Evolutionary conservation across 768 basidiomycete genomes (phyloP).

Genomic region (Crassisporium funariophilum): DNA sequence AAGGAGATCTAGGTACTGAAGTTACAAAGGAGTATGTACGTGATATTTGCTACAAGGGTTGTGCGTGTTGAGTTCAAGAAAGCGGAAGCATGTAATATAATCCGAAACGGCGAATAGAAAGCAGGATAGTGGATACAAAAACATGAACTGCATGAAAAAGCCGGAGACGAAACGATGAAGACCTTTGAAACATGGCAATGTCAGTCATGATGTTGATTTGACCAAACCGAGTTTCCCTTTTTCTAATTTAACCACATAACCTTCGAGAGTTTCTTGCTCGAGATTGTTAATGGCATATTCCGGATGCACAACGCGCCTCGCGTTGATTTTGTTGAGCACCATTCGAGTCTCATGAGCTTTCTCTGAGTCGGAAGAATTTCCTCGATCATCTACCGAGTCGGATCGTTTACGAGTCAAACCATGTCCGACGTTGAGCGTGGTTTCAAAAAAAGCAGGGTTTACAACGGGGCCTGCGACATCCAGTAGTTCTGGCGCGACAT

Average conservation of each 20-base stretch:
- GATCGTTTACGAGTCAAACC: too few relatives aligned
- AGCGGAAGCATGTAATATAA: too few relatives aligned
- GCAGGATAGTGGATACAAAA: neutral
- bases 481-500: slow-evolving; percentile 43
- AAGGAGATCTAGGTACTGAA: neutral
- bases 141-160: neutral
- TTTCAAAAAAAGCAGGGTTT: slow-evolving; percentile 43
- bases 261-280: slow-evolving; percentile 63
- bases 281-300: slow-evolving; percentile 72
- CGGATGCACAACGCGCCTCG: slow-evolving; percentile 65
- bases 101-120: too few relatives aligned
- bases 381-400: slow-evolving; percentile 16
- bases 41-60: neutral
- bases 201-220: too few relatives aligned
- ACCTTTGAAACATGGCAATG: slow-evolving; percentile 4
- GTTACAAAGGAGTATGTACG: neutral
- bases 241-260: slow-evolving; percentile 58
- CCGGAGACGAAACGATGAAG: neutral
- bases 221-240: slow-evolving; percentile 58
- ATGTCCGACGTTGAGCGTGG: slow-evolving; percentile 34
- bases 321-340: slow-evolving; percentile 70
- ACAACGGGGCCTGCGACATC: slow-evolving; percentile 54
- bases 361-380: slow-evolving; percentile 37
- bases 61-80: neutral
- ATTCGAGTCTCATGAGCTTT: slow-evolving; percentile 45